Base-by-base conservation (phyloP, 2,329 filamentous ascomycete species). In the Passalora sequoiae region DNA sequence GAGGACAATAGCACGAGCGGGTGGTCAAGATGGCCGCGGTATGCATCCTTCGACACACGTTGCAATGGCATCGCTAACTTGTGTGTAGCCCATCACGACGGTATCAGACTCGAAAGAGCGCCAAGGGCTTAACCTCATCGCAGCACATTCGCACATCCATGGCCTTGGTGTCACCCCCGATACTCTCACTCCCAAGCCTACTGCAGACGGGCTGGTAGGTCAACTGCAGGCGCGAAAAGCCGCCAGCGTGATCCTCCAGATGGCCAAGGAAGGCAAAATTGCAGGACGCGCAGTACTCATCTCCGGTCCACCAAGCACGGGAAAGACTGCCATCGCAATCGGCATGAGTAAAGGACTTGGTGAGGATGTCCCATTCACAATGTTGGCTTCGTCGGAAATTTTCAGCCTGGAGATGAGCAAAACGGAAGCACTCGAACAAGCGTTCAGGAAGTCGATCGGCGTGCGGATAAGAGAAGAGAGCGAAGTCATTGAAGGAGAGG, bases 351-450 rank as follows among this genome's bases (percentile, higher is more conserved):
- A 98, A 66, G 94, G 89, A 21, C 79, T 98, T 40, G 92, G 54
- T 33, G 70, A 89, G 37, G 92, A 98, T 65, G 89, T 96, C 2
- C 92, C 92, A 3, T 98, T 98, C 66, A 98, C 92, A 16, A 89
- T 89, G 70, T 83, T 97, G 51, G 88, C 92, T 31, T 89, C 89
- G 10, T 95, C 89, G 46, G 92, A 98, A 67, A 96, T 98, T 61
- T 98, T 96, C 72, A 96, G 89, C 19, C 79, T 97, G 62, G 92
- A 98, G 69, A 97, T 98, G 91, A 95, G 89, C 59, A 98, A 98
- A 74, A 98, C 92, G 27, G 92, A 98, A 69, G 91, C 92, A 38
- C 80, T 98, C 25, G 96, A 91, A 42, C 92, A 98, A 68, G 91
- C 92, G n/a, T 97, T 98, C 73, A 84, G 92, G 60, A 97, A 96